Base-by-base conservation (phyloP, 1,284 basidiomycete genomes). In the Flammula alnicola region DNA sequence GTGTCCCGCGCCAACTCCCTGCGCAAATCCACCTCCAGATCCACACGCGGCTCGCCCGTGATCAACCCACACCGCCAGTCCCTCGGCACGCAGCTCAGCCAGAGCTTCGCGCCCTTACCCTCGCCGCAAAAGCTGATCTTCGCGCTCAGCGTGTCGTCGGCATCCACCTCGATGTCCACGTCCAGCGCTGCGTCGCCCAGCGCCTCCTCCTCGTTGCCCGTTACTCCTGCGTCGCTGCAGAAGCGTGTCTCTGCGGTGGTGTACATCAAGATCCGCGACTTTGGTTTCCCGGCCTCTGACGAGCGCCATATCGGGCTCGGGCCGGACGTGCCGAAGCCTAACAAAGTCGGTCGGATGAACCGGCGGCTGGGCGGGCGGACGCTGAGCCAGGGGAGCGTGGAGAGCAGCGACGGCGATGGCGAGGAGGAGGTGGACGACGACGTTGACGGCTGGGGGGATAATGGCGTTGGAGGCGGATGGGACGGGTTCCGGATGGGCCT, bases 231-330 rank as follows among this genome's bases (percentile, higher is more conserved):
- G 46, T 16, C 57, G 55, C 33, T 41, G 20, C 37, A 44, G 27
- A 41, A 41, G 27, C 31, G 27, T 22, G 46, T 26, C 4, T 43
- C 45, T 10, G 17, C 32, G 14, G 14, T 9, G 11, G 33, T 57
- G 6, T 43, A 70, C 22, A 75, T 86, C 62, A 78, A 76, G 55
- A 78, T 88, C 38, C 78, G 83, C 14, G 86, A 88, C 62, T 88
- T 78, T 60, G 86, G 76, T 5, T 88, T 76, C 61, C 60, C 74
- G 1, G 39, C 64, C 0, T 46, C 65, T 1, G 86, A 88, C 65
- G 74, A 72, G 35, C 77, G 85, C 7, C 80, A 83, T 62, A 58
- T 60, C 3, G 84, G 84, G 1, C 66, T 69, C 4, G 84, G 84
- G 3, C 63, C 74, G 1, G 70, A 80, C 46, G 79, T 77, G 4